Evolutionary conservation across 345 rosid species (phyloP), one percentile per base, ranked within the genome.

Genomic region (Nephelium lappaceum): DNA sequence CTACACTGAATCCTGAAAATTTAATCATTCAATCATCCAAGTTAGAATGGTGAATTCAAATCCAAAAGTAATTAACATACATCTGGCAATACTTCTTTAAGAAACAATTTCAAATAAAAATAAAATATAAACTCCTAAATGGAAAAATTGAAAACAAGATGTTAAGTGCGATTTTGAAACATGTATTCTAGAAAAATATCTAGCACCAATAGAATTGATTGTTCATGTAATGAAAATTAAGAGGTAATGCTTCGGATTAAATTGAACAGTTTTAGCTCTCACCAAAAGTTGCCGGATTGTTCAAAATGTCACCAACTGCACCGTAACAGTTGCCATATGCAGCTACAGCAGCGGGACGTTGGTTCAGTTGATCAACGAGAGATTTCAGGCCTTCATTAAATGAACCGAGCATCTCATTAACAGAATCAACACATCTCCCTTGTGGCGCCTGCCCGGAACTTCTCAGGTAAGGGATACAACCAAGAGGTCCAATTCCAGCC

Each of bases 401-500:
- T 5, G 93, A 76, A 8, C 89, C 91, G 49, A 93, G 83, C 11
- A 92, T 88, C 80, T 90, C 86, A 79, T 97, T 94, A 4, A 91
- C 98, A 11, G 74, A 80, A 53, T 94, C 94, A 11, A 89, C 86
- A 67, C 98, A 97, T 69, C 90, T 83, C 36, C 83, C 98, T 0
- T 83, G 82, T 0, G 95, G 87, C 27, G 84, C 86, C 60, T 38
- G 84, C 8, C 89, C 81, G 0, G 67, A 42, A 39, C 95, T 92
- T 84, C 97, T 76, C 75, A 87, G 94, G 80, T 84, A 89, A 6
- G 98, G 99, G 78, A 92, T 92, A 85, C 99, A 97, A 11, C 98
- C 99, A 31, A 97, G 87, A 10, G 92, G 90, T 68, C 86, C 94
- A 21, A 93, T 31, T n/a, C 95, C 95, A 23, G 92, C 89, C n/a